A percentile compares a stretch with the other conserved stretches of the same genome.
Evolutionary conservation across 306 rosid species (phyloP).

Genomic region (Astragalus membranaceus): DNA sequence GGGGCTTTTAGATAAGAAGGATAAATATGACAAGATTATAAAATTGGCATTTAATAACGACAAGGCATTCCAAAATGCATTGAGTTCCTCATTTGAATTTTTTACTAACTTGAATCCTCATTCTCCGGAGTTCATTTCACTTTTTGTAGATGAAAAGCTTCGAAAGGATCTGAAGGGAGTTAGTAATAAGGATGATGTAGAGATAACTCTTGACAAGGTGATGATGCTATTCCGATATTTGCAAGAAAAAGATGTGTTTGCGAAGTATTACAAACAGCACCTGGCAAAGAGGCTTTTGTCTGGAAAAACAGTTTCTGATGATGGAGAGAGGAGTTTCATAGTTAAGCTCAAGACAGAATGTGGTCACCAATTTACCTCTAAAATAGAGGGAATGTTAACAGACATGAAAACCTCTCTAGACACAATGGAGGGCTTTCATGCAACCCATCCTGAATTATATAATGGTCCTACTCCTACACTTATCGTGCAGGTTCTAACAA

Average conservation of each 20-base stretch:
- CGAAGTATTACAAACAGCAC: constrained; percentile 82
- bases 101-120: constrained; percentile 68
- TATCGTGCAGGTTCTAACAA: constrained; percentile 69
- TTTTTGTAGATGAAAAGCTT: constrained; percentile 75
- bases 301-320: constrained; percentile 73
- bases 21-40: constrained; percentile 64
- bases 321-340: constrained; percentile 79
- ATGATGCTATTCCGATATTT: constrained; percentile 76
- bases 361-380: constrained; percentile 72
- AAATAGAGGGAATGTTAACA: constrained; percentile 79
- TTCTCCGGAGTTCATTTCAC: constrained; percentile 77
- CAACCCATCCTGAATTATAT: constrained; percentile 46
- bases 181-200: constrained; percentile 73
- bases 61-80: constrained; percentile 67
- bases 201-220: constrained; percentile 74
- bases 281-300: constrained; percentile 84
- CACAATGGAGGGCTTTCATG: constrained; percentile 72
- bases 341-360: constrained; percentile 89
- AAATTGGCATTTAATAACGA: constrained; percentile 55
- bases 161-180: constrained; percentile 77
- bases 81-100: constrained; percentile 69
- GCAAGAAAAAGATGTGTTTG: constrained; percentile 77
- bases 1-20: constrained; percentile 65
- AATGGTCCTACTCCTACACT: constrained; percentile 75
- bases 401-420: constrained; percentile 82